Evolutionary conservation across 352 stramenopile genomes (phyloP).

Genomic region (Phytophthora constricta): DNA sequence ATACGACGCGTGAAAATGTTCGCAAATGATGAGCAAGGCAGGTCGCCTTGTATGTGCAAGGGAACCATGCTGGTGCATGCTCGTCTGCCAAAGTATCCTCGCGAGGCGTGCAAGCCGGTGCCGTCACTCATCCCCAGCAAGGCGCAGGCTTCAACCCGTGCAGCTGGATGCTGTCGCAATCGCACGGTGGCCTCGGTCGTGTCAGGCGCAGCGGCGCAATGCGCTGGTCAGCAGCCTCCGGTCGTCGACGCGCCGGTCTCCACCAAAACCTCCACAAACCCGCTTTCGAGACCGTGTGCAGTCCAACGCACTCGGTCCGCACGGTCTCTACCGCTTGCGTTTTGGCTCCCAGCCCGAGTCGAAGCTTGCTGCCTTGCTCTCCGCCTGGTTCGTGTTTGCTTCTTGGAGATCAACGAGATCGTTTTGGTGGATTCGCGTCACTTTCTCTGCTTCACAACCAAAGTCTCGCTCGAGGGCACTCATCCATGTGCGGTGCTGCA

Average conservation of each 20-base stretch:
- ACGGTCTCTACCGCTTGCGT: conserved; percentile 32
- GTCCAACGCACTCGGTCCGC: conserved; percentile 2
- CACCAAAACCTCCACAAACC: conserved; percentile 34
- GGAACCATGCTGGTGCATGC: conserved; percentile 16
- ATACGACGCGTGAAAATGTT: conserved; percentile 26
- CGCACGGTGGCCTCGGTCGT: neutral
- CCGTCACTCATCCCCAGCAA: conserved; percentile 18
- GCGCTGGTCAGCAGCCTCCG: too few species aligned
- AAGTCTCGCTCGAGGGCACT: conserved; percentile 13
- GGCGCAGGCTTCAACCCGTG: conserved; percentile 24
- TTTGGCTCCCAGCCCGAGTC: neutral
- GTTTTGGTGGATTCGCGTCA: conserved; percentile 38
- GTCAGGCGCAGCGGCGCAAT: conserved; percentile 8
- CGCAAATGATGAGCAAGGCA: conserved; percentile 8
- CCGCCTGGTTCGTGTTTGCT: conserved; percentile 32
- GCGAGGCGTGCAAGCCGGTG: neutral
- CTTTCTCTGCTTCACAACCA: neutral
- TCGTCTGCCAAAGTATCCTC: neutral
- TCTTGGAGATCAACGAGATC: conserved; percentile 31
- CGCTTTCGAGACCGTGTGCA: conserved; percentile 3
- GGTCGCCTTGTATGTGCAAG: neutral
- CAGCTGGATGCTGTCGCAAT: conserved; percentile 27
- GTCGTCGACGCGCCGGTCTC: conserved; percentile 25
- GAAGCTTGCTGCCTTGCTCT: conserved; percentile 11
- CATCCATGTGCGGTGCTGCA: conserved; percentile 13